Base-by-base conservation (phyloP, 2,329 filamentous ascomycete genomes). In the Aspergillus puulaauensis region DNA sequence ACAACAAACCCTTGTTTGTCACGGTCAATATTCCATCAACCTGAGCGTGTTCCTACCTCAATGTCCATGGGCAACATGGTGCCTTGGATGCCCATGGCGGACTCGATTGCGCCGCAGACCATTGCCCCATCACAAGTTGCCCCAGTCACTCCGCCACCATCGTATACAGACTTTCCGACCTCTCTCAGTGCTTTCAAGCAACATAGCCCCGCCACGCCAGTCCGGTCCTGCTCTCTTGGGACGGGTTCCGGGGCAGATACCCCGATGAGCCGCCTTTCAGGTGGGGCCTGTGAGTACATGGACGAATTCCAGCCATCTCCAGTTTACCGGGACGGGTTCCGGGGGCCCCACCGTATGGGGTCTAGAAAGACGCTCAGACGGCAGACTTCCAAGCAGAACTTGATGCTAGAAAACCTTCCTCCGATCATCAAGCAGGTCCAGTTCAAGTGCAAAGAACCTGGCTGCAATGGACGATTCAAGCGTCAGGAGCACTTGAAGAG, bases 401-500 rank as follows among this genome's bases (percentile, higher is more conserved):
- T 76, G 17, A 69, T 67, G 39, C 59, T 75, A 15, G 74, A 75
- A 51, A 74, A 72, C 50, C 56, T 76, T 3, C 74, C 74, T 0
- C 62, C 71, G 0, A 72, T 75, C 44, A 75, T 76, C 45, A 74
- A 73, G 50, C 70, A 75, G 66, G 70, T 79, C 2, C 72, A 74
- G 35, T 75, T 77, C 63, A 70, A 72, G 61, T 76, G 79, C 69
- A 71, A 73, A 41, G 72, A 75, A 47, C 70, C 73, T 2, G 76
- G 75, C 7, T 80, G 79, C 62, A 73, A 73, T 54, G 75, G 75
- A 7, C 74, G 74, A 5, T 82, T 82, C 65, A 78, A 79, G 68
- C 68, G 80, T 48, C 77, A 79, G 58, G 79, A 82, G 60, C 79
- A 81, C 56, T 67, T 81, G 17, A 80, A 80, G 68, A 69, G 79